Conservation (phyloP, 2,329 filamentous ascomycete species). For the Cadophora sp. region DNA sequence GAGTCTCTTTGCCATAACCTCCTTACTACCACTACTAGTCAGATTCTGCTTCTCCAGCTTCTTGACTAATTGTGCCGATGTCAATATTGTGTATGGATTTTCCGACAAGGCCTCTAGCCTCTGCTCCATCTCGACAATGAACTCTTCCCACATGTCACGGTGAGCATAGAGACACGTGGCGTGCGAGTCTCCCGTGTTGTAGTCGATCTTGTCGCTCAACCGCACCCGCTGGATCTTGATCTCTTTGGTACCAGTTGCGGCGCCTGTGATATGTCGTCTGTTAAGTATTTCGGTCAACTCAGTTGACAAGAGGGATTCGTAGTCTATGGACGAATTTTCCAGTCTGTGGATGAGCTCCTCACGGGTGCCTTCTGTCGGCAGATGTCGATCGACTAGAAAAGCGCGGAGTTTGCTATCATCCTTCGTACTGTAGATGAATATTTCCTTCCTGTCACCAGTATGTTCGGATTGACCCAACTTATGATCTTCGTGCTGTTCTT, state of each 20-base stretch:
- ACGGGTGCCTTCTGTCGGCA: conserved; percentile 23
- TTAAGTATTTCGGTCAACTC: conserved; percentile 28
- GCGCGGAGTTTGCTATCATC: conserved; percentile 33
- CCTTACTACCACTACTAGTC: not conserved
- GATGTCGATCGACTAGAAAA: conserved; percentile 27
- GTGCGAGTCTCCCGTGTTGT: conserved; percentile 18
- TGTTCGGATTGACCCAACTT: too few relatives aligned
- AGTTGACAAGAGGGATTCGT: conserved; percentile 19
- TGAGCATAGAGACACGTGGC: conserved; percentile 9
- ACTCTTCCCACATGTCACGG: not conserved
- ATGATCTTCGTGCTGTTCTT: not conserved
- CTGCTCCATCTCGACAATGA: not conserved
- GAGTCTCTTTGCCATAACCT: not conserved
- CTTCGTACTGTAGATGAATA: conserved; percentile 2
- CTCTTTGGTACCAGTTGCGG: conserved; percentile 17
- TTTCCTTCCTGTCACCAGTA: not conserved
- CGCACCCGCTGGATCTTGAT: conserved; percentile 29
- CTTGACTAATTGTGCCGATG: not conserved
- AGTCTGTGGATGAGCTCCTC: conserved; percentile 34
- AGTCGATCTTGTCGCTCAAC: conserved; percentile 27
- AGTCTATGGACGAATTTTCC: conserved; percentile 26
- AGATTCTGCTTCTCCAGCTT: not conserved
- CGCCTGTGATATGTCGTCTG: conserved; percentile 19
- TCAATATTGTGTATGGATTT: conserved; percentile 11
- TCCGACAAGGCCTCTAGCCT: not conserved